Conservation (phyloP, 164 flowering plant genomes). For the Piper betle region DNA sequence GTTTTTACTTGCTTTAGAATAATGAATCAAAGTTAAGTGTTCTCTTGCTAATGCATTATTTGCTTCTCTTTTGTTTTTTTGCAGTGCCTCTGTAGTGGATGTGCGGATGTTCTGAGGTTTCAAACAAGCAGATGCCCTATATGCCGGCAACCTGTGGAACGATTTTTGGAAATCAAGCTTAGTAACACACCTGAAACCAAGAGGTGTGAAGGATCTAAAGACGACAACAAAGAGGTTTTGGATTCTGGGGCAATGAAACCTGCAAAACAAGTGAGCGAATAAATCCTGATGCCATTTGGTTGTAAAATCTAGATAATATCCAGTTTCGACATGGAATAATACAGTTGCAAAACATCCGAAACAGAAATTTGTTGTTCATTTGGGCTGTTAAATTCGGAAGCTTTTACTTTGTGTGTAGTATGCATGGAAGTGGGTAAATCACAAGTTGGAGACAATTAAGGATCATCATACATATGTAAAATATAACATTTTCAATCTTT, state of each 20-base stretch:
- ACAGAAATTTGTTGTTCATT: no score
- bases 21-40: neutral
- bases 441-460: no score
- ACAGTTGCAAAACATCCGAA: no score
- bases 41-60: neutral
- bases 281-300: no score
- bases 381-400: no score
- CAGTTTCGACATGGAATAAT: no score
- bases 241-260: neutral
- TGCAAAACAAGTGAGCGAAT: neutral
- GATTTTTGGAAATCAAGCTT: constrained; percentile 83
- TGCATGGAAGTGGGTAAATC: no score
- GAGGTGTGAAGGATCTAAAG: neutral
- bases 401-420: no score
- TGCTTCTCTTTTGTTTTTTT: constrained; percentile 6
- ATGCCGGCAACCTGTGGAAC: constrained; percentile 83
- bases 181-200: constrained; percentile 28
- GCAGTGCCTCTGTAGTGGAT: constrained; percentile 96
- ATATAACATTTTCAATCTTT: no score
- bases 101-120: constrained; percentile 76
- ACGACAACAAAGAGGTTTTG: neutral
- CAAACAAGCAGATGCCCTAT: constrained; percentile 92
- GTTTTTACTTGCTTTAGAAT: neutral
- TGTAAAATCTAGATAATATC: no score
- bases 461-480: no score